These are phyloP conservation scores for Cercospora sp. DNA, from an alignment of 2,329 filamentous ascomycete species.

Conservation along the genomic window DNA sequence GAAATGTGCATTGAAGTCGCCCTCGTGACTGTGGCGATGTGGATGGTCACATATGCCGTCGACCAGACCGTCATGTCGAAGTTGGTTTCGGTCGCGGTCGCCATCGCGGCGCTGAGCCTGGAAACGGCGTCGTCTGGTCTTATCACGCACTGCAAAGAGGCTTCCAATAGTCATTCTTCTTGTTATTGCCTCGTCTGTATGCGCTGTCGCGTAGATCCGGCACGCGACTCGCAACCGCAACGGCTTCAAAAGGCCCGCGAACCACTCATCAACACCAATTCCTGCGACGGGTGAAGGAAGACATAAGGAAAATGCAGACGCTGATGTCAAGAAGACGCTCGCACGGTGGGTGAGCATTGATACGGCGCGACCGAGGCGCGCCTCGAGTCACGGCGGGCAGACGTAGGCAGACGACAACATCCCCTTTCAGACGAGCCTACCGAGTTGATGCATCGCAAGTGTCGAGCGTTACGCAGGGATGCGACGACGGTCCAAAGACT, in stretches of 20 bases:
- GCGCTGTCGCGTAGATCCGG: neutral
- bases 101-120: neutral
- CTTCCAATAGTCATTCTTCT: conserved; percentile 2
- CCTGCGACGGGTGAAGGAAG: neutral
- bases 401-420: neutral
- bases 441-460: conserved; percentile 7
- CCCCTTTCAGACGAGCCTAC: neutral
- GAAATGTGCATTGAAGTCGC: neutral
- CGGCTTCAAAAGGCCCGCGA: neutral
- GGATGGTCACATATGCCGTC: conserved; percentile 9
- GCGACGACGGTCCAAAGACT: conserved; percentile 13
- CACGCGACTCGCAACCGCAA: neutral
- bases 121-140: neutral
- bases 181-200: neutral
- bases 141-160: neutral
- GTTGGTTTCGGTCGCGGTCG: conserved; percentile 6
- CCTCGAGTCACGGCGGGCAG: neutral
- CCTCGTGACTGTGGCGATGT: conserved; percentile 1
- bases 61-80: conserved; percentile 2
- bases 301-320: neutral
- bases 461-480: conserved; percentile 19
- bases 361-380: neutral
- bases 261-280: neutral
- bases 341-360: neutral
- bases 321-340: neutral